phyloP scores from a whole-genome alignment of 352 stramenopile genomes.

The Phytophthora cactorum region DNA sequence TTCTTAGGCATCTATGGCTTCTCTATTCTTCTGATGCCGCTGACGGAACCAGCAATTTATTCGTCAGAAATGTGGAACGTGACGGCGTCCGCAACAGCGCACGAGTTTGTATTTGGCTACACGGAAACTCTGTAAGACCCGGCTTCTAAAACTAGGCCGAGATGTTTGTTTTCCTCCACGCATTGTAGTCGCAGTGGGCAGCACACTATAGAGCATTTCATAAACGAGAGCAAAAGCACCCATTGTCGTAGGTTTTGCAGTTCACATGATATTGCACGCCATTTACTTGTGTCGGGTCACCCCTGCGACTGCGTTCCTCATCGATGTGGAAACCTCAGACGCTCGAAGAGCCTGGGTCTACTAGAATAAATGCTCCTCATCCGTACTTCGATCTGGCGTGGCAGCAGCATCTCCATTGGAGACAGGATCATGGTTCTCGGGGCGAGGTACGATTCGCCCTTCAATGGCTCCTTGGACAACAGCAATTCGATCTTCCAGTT shows the following conservation, averaged over 20 bases:
- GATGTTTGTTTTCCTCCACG: slow-evolving; percentile 22
- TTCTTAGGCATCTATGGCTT: slow-evolving; percentile 88
- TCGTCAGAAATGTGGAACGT: slow-evolving; percentile 83
- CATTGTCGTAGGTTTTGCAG: slow-evolving; percentile 16
- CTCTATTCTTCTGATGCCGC: slow-evolving; percentile 70
- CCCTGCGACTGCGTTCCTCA: slow-evolving; percentile 6
- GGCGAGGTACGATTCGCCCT: slow-evolving; percentile 4
- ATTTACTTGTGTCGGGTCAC: slow-evolving; percentile 10
- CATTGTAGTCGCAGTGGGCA: slow-evolving; percentile 22
- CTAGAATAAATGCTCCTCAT: slow-evolving; percentile 25
- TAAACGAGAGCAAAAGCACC: slow-evolving; percentile 33
- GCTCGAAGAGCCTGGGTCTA: slow-evolving; percentile 10
- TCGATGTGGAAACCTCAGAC: slow-evolving; percentile 24
- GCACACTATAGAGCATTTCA: slow-evolving; percentile 48
- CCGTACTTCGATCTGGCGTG: slow-evolving; percentile 15
- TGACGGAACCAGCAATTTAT: slow-evolving; percentile 85
- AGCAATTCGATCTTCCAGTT: slow-evolving; percentile 40
- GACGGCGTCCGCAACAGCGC: slow-evolving; percentile 54
- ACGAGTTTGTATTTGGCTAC: slow-evolving; percentile 54
- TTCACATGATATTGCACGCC: slow-evolving; percentile 38
- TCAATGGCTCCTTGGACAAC: slow-evolving; percentile 7
- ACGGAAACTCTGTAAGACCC: slow-evolving; percentile 42
- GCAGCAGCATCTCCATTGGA: slow-evolving; percentile 18
- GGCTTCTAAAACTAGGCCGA: not conserved
- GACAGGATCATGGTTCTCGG: slow-evolving; percentile 20